Percentiles rank a stretch among this genome's conserved stretches.
phyloP scores from a whole-genome alignment of 495 filamentous ascomycete genomes.

The Xylaria scruposa region DNA sequence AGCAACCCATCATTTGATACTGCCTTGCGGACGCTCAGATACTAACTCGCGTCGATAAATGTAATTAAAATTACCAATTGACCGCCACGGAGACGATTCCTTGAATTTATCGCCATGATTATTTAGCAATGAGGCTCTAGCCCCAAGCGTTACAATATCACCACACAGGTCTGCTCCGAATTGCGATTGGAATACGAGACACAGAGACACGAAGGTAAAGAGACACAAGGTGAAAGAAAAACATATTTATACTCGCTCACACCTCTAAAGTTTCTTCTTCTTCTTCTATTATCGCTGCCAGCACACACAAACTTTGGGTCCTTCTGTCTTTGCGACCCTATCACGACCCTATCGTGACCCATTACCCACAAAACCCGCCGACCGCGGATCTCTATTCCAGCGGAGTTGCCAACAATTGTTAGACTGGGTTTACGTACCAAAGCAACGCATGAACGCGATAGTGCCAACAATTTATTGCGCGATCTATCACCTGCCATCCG shows the following conservation, averaged over 20 bases:
- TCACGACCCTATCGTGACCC: not conserved
- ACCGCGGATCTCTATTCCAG: slow-evolving; percentile 17
- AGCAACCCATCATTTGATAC: not conserved
- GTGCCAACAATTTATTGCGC: not conserved
- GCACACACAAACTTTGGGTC: slow-evolving; percentile 3
- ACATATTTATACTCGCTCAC: not conserved
- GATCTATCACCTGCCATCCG: slow-evolving; percentile 11
- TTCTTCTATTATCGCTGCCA: slow-evolving; percentile 2
- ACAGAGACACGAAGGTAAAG: not conserved
- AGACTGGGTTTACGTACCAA: not conserved
- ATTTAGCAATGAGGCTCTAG: not conserved
- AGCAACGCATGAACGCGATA: not conserved
- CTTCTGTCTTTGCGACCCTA: slow-evolving; percentile 4
- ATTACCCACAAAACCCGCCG: slow-evolving; percentile 23
- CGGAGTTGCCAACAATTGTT: not conserved
- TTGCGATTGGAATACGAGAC: not conserved
- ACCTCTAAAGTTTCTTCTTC: not conserved
- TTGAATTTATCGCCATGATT: slow-evolving; percentile 1
- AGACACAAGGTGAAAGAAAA: not conserved
- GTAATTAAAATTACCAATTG: slow-evolving; percentile 38
- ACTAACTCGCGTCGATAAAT: slow-evolving; percentile 37
- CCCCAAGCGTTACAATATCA: not conserved
- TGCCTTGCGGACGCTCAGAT: not conserved
- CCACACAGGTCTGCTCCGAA: not conserved
- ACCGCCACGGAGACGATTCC: slow-evolving; percentile 24